phyloP scores from a whole-genome alignment of 1,284 basidiomycete genomes.

The Termitomyces sp. region DNA sequence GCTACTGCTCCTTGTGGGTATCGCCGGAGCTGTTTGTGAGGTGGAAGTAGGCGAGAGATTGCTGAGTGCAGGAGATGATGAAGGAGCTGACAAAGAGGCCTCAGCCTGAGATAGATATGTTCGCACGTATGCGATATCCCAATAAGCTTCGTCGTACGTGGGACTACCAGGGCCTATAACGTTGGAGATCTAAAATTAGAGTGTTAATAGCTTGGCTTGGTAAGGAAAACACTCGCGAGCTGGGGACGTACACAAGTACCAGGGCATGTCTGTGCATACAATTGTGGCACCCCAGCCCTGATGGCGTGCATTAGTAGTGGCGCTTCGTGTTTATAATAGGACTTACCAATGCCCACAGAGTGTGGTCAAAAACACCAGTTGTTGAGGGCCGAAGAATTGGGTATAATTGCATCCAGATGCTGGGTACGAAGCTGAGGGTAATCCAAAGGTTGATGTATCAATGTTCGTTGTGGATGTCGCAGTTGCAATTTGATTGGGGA shows the following conservation, averaged over 20 bases:
- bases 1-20: neutral
- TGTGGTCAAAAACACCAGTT: constrained; percentile 47
- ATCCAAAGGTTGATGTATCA: constrained; percentile 39
- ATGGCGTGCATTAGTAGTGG: neutral
- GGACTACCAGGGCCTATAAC: constrained; percentile 34
- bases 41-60: too few species aligned
- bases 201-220: neutral
- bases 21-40: too few species aligned
- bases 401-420: constrained; percentile 41
- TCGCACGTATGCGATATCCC: constrained; percentile 37
- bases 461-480: constrained; percentile 36
- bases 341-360: constrained; percentile 49
- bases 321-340: neutral
- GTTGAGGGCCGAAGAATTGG: constrained; percentile 51
- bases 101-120: constrained; percentile 24
- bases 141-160: constrained; percentile 45
- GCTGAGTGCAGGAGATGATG: neutral
- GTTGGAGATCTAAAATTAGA: constrained; percentile 25
- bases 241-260: constrained; percentile 28
- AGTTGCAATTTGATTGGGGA: constrained; percentile 36
- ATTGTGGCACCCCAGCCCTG: constrained; percentile 46
- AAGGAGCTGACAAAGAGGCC: neutral
- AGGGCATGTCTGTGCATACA: constrained; percentile 38
- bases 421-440: constrained; percentile 33
- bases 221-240: neutral